Percentiles rank a stretch among this genome's conserved stretches.
Conservation (phyloP, 208 protist genomes). For the Tritrichomonas foetus region DNA sequence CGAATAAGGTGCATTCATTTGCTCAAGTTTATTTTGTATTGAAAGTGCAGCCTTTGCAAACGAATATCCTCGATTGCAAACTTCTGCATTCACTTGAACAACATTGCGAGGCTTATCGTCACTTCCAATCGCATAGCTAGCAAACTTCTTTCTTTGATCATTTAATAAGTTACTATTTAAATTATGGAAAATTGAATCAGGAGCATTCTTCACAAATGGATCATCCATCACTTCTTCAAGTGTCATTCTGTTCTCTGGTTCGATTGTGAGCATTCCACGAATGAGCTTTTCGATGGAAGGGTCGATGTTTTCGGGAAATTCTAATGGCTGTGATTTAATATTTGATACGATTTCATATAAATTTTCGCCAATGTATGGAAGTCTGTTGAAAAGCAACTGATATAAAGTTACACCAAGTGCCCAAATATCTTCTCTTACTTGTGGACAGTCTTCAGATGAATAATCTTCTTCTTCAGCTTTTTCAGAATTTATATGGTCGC, state of each 20-base stretch:
- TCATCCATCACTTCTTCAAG: background rate
- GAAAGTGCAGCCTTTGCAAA: too few relatives aligned
- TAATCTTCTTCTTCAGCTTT: background rate
- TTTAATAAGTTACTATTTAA: too few relatives aligned
- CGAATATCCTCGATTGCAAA: too few relatives aligned
- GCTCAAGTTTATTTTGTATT: too few relatives aligned
- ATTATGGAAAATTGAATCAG: background rate
- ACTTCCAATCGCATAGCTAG: too few relatives aligned
- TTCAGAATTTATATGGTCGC: too few relatives aligned
- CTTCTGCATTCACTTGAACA: too few relatives aligned
- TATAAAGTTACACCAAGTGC: constrained; percentile 6
- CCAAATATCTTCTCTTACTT: constrained; percentile 32
- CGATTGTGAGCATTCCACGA: background rate
- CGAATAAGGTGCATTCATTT: too few relatives aligned
- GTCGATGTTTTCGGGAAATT: background rate
- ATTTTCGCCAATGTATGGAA: background rate
- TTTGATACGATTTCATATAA: constrained; percentile 18
- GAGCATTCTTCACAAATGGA: background rate
- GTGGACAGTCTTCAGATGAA: background rate
- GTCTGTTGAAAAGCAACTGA: background rate
- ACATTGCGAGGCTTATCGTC: too few relatives aligned
- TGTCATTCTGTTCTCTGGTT: background rate
- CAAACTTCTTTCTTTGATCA: too few relatives aligned
- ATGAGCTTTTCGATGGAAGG: background rate
- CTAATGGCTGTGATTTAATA: background rate